A percentile compares a stretch with the other conserved stretches of the same genome.
Conservation (phyloP, 345 rosid genomes). For the Syzygium aqueum region DNA sequence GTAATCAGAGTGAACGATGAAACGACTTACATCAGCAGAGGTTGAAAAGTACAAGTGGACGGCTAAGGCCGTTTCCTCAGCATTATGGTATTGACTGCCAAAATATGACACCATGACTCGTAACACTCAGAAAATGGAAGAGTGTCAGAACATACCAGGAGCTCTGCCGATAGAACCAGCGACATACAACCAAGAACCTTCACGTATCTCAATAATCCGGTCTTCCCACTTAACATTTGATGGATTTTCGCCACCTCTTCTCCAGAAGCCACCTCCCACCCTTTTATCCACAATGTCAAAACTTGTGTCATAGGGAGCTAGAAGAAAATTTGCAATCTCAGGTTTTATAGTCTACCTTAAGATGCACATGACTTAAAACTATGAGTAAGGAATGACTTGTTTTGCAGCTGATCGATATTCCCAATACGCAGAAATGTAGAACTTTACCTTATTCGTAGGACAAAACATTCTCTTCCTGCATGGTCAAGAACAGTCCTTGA, state of each 20-base stretch:
- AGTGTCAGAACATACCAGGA: slow-evolving; percentile 53
- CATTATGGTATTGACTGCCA: not conserved
- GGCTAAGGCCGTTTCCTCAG: not conserved
- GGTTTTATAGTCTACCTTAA: not conserved
- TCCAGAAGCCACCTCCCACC: slow-evolving; percentile 76
- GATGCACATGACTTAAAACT: not conserved
- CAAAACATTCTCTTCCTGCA: slow-evolving; percentile 79
- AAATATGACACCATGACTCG: not conserved
- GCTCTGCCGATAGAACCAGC: slow-evolving; percentile 87
- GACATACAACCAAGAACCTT: slow-evolving; percentile 84
- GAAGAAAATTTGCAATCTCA: not conserved
- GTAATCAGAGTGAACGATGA: not conserved
- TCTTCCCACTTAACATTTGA: slow-evolving; percentile 61
- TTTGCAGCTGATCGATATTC: not conserved
- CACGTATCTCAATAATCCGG: slow-evolving; percentile 65
- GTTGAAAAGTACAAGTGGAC: not conserved
- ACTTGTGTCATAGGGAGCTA: not conserved
- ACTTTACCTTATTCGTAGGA: slow-evolving; percentile 58
- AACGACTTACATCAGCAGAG: not conserved
- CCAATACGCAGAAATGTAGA: not conserved
- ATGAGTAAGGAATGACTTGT: not conserved
- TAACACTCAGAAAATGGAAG: not conserved
- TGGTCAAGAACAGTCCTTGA: slow-evolving; percentile 91
- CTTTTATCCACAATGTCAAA: slow-evolving; percentile 12
- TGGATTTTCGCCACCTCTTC: slow-evolving; percentile 79